A percentile compares a stretch with the other conserved stretches of the same genome.
Conservation (phyloP, 1,284 basidiomycete genomes). For the Cryptococcus sp. region DNA sequence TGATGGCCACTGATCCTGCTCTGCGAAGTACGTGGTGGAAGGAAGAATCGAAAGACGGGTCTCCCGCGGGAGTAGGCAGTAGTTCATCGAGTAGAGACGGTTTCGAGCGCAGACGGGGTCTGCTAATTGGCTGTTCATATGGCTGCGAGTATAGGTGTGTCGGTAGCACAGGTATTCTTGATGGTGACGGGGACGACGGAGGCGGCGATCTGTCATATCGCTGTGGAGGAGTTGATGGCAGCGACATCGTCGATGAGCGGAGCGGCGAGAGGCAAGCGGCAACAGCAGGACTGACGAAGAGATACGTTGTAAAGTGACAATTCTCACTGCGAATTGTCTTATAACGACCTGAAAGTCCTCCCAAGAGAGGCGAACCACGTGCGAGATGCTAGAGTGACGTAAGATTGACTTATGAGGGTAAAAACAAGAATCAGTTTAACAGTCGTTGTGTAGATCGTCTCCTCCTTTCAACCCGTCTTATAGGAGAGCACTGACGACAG, state of each 20-base stretch:
- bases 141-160: not conserved
- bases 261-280: no score
- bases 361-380: no score
- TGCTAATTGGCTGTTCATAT: not conserved
- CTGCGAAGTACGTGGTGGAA: slow-evolving; percentile 30
- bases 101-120: slow-evolving; percentile 15
- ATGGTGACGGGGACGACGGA: not conserved
- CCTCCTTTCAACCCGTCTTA: not conserved
- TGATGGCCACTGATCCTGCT: slow-evolving; percentile 36
- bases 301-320: no score
- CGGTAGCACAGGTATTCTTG: no score
- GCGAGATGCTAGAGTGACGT: no score
- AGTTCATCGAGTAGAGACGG: slow-evolving; percentile 42
- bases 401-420: no score
- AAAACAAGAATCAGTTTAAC: no score
- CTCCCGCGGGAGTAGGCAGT: slow-evolving; percentile 27
- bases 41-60: not conserved
- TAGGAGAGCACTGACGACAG: not conserved
- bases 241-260: not conserved
- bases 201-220: slow-evolving; percentile 1
- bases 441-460: not conserved
- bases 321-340: no score
- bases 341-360: no score
- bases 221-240: not conserved
- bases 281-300: no score